Conservation (phyloP, 768 basidiomycete genomes). For the Leccinellum albellum region DNA sequence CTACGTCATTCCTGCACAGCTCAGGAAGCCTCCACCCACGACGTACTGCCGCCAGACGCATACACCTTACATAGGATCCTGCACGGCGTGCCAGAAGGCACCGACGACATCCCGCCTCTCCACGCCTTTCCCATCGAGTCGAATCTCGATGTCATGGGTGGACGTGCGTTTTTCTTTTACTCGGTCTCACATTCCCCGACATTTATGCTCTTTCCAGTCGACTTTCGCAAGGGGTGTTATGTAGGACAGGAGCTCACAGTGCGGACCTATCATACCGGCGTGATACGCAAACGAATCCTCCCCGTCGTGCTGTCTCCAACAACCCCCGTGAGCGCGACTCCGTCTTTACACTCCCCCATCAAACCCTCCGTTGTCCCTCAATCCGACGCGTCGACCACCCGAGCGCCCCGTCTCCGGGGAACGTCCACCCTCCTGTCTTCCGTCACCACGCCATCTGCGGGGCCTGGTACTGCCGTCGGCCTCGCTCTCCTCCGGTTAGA, state of each 20-base stretch:
- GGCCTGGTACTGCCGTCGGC: slow-evolving; percentile 46
- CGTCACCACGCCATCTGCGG: slow-evolving; percentile 27
- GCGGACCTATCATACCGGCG: slow-evolving; percentile 92
- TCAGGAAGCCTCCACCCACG: slow-evolving; percentile 52
- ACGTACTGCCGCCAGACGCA: slow-evolving; percentile 46
- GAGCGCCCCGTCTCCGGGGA: slow-evolving; percentile 58
- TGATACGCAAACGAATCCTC: slow-evolving; percentile 83
- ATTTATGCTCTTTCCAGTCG: slow-evolving; percentile 49
- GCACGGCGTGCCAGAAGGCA: slow-evolving; percentile 87
- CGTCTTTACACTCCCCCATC: slow-evolving; percentile 21
- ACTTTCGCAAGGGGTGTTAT: slow-evolving; percentile 97
- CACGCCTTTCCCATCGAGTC: slow-evolving; percentile 92
- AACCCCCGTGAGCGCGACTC: slow-evolving; percentile 17
- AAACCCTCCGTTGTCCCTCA: slow-evolving; percentile 19
- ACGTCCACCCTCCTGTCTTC: slow-evolving; percentile 73
- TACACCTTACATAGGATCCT: slow-evolving; percentile 78
- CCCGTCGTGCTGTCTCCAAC: slow-evolving; percentile 59
- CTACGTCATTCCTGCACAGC: slow-evolving; percentile 35
- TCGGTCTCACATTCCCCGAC: neutral
- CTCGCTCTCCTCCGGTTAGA: slow-evolving; percentile 80
- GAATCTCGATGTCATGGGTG: slow-evolving; percentile 93
- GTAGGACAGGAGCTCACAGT: slow-evolving; percentile 97
- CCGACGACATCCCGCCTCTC: slow-evolving; percentile 67
- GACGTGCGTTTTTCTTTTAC: slow-evolving; percentile 50
- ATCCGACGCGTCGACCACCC: slow-evolving; percentile 31